These are phyloP conservation scores for Globisporangium rhizosaccharum DNA, from an alignment of 352 stramenopile species.

Conservation along the genomic window DNA sequence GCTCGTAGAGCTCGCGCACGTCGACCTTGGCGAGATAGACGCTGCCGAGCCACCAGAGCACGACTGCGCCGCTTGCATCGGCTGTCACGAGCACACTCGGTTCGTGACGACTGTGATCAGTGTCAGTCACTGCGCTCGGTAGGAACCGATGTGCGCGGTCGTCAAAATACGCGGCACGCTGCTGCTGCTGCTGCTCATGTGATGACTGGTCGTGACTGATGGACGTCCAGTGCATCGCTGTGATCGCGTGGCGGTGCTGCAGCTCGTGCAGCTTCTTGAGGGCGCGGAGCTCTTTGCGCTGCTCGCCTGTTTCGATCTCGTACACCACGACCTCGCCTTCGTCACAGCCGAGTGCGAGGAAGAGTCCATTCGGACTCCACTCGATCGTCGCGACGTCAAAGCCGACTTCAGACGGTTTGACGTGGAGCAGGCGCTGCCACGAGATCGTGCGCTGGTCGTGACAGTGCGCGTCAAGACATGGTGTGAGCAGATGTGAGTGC, in stretches of 20 bases:
- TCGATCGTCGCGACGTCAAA: slow-evolving; percentile 48
- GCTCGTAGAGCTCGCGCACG: slow-evolving; percentile 20
- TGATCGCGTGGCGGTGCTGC: slow-evolving; percentile 35
- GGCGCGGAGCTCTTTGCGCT: slow-evolving; percentile 19
- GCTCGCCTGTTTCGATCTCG: slow-evolving; percentile 49
- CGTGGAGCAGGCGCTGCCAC: slow-evolving; percentile 70
- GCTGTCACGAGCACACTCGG: slow-evolving; percentile 38
- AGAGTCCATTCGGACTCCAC: slow-evolving; percentile 64
- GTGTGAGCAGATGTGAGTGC: not conserved
- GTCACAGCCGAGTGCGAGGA: slow-evolving; percentile 60
- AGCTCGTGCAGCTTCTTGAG: slow-evolving; percentile 23
- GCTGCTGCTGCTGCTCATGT: slow-evolving; percentile 1
- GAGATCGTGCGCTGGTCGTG: slow-evolving; percentile 51
- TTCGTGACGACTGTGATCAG: too few relatives aligned
- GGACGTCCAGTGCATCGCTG: slow-evolving; percentile 50
- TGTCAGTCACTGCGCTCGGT: not conserved
- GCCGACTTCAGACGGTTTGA: slow-evolving; percentile 53
- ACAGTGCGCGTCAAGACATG: not conserved
- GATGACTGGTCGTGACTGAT: too few relatives aligned
- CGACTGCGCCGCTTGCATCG: slow-evolving; percentile 30
- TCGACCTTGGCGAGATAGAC: slow-evolving; percentile 45
- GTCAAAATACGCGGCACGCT: slow-evolving; percentile 23
- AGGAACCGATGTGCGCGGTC: slow-evolving; percentile 32
- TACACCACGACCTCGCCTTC: slow-evolving; percentile 68
- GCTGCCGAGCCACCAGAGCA: slow-evolving; percentile 58